A percentile compares a stretch with the other conserved stretches of the same genome.
Conservation (phyloP, 306 rosid species). For the Vachellia pachyceras region DNA sequence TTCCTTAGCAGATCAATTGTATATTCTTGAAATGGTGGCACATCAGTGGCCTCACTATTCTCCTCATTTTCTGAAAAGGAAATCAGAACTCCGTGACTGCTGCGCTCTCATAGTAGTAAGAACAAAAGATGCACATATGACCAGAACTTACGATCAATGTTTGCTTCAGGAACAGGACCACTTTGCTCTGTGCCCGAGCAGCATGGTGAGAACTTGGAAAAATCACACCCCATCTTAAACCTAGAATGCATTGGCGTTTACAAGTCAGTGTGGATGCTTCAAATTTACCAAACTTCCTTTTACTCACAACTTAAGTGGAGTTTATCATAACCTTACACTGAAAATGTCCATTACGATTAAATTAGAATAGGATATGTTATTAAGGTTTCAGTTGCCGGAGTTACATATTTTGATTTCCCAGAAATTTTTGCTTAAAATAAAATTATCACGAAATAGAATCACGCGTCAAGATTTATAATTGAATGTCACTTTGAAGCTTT, state of each 20-base stretch:
- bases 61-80: constrained; percentile 67
- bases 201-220: constrained; percentile 67
- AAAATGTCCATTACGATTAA: constrained; percentile 32
- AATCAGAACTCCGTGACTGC: constrained; percentile 34
- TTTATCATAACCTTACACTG: constrained; percentile 37
- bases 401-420: constrained; percentile 21
- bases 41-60: constrained; percentile 54
- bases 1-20: constrained; percentile 77
- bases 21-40: constrained; percentile 73
- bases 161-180: constrained; percentile 58
- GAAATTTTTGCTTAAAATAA: constrained; percentile 18
- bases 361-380: constrained; percentile 21
- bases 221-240: constrained; percentile 81
- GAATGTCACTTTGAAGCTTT: constrained; percentile 30
- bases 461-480: constrained; percentile 29
- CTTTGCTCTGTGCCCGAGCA: constrained; percentile 54
- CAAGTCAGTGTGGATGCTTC: constrained; percentile 36
- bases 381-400: constrained; percentile 29
- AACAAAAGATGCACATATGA: constrained; percentile 20
- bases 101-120: constrained; percentile 32
- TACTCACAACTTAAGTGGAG: constrained; percentile 39
- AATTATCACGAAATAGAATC: constrained; percentile 20
- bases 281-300: constrained; percentile 32
- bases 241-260: constrained; percentile 34
- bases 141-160: constrained; percentile 54